phyloP scores from a whole-genome alignment of 1,284 basidiomycete species.

The Entoloma clypeatum region DNA sequence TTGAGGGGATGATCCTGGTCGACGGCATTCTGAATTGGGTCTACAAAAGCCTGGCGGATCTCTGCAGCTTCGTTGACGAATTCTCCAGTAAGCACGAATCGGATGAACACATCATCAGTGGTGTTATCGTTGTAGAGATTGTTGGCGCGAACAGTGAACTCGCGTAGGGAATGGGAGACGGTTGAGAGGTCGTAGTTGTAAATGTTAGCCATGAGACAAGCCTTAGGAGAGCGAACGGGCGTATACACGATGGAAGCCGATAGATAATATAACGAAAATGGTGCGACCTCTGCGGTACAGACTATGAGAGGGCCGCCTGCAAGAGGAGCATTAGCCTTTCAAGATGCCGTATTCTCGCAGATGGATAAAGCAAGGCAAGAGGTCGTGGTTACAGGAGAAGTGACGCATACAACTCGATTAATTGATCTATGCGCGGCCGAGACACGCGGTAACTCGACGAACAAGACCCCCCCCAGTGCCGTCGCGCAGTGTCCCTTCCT shows the following conservation, averaged over 20 bases:
- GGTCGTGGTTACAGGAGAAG: no score
- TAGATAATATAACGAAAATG: no score
- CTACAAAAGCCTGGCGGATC: slow-evolving; percentile 14
- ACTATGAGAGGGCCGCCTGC: no score
- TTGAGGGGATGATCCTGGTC: background rate
- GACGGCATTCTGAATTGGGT: slow-evolving; percentile 16
- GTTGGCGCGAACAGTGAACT: slow-evolving; percentile 6
- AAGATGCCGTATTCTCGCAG: no score
- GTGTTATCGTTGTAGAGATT: background rate
- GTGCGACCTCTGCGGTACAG: no score
- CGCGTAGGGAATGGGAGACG: slow-evolving; percentile 1
- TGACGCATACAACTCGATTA: no score
- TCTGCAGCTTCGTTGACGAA: background rate
- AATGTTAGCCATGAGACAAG: background rate
- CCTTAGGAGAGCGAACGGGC: no score
- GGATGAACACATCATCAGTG: slow-evolving; percentile 7
- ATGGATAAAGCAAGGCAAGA: no score
- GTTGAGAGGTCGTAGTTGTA: slow-evolving; percentile 1
- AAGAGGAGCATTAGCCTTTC: no score
- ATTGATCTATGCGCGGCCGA: no score
- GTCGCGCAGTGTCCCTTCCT: background rate
- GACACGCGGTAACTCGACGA: no score
- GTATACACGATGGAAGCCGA: no score
- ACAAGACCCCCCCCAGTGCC: background rate
- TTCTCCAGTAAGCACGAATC: slow-evolving; percentile 17